phyloP scores from a whole-genome alignment of 768 basidiomycete species.

The Leccinum ochraceum region DNA sequence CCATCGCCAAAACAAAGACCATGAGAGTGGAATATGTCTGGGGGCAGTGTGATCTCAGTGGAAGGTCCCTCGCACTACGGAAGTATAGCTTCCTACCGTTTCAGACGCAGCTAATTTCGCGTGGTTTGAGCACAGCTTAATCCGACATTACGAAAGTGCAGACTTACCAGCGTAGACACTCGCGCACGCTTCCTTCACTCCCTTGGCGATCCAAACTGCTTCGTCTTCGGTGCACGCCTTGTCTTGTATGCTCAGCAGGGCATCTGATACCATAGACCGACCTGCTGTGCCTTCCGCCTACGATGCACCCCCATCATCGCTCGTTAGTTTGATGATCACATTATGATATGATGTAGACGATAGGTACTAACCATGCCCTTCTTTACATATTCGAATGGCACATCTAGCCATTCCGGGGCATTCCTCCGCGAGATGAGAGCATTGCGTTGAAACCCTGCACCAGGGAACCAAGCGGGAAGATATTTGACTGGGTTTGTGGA shows the following conservation, averaged over 20 bases:
- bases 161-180: slow-evolving; percentile 20
- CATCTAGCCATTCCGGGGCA: slow-evolving; percentile 16
- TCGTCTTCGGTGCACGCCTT: slow-evolving; percentile 10
- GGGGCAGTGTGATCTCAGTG: slow-evolving; percentile 11
- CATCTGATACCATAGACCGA: slow-evolving; percentile 28
- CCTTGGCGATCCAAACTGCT: slow-evolving; percentile 14
- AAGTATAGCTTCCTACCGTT: slow-evolving; percentile 18
- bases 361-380: slow-evolving; percentile 18
- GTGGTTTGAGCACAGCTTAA: slow-evolving; percentile 10
- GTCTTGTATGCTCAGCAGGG: slow-evolving; percentile 16
- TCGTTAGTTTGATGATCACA: neutral
- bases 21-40: slow-evolving; percentile 23
- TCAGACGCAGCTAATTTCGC: slow-evolving; percentile 24
- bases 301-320: neutral
- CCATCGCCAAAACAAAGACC: slow-evolving; percentile 27
- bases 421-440: slow-evolving; percentile 12
- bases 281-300: slow-evolving; percentile 24
- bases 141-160: neutral
- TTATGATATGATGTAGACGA: neutral
- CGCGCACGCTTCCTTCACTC: slow-evolving; percentile 27
- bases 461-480: slow-evolving; percentile 26
- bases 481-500: slow-evolving; percentile 11
- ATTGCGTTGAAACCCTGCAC: slow-evolving; percentile 19
- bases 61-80: neutral
- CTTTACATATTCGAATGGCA: slow-evolving; percentile 27